These are phyloP conservation scores for Pseudogymnoascus sp. DNA, from an alignment of 2,329 filamentous ascomycete genomes.

Conservation along the genomic window DNA sequence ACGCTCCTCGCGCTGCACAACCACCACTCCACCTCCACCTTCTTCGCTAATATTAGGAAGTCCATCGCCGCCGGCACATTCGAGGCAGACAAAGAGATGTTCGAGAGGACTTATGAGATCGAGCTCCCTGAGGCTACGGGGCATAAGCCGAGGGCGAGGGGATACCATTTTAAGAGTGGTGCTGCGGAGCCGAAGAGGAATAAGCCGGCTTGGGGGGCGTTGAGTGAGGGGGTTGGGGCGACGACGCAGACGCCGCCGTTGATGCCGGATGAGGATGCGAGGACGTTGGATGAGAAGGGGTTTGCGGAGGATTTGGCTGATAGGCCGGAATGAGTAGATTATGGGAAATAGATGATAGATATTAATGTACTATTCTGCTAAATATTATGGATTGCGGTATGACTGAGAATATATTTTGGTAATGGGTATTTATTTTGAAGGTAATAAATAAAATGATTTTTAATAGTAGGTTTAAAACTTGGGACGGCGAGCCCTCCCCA, in stretches of 20 bases:
- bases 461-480: not conserved
- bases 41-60: constrained; percentile 63
- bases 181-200: constrained; percentile 58
- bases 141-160: constrained; percentile 67
- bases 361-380: not conserved
- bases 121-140: constrained; percentile 67
- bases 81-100: constrained; percentile 37
- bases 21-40: constrained; percentile 59
- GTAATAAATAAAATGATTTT: not conserved
- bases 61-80: constrained; percentile 56
- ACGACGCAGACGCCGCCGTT: constrained; percentile 38
- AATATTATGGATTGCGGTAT: not conserved
- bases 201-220: constrained; percentile 54
- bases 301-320: constrained; percentile 38
- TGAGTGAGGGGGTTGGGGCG: constrained; percentile 28
- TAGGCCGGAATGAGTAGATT: not conserved
- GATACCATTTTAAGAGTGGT: constrained; percentile 70
- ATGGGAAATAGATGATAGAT: not conserved
- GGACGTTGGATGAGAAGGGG: constrained; percentile 45
- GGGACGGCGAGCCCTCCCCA: no score
- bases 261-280: constrained; percentile 41
- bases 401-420: not conserved
- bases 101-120: constrained; percentile 52
- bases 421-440: not conserved
- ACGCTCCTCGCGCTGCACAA: constrained; percentile 89